Conservation (phyloP, 2,329 filamentous ascomycete species). For the Gaeumannomyces tritici region DNA sequence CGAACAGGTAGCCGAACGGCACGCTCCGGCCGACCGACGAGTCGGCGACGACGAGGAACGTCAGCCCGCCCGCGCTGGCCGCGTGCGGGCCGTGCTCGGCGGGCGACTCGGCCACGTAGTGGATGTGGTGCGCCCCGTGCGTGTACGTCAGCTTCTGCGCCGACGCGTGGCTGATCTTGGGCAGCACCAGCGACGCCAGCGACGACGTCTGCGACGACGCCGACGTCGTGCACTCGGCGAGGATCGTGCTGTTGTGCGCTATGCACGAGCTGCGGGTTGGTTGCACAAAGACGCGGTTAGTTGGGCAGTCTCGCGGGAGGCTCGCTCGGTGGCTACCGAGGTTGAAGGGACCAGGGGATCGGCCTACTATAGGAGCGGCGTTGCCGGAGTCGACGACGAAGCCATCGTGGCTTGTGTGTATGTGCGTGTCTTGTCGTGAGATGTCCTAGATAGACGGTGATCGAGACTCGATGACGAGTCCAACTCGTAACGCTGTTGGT, state of each 20-base stretch:
- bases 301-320: background rate
- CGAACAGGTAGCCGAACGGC: constrained; percentile 84
- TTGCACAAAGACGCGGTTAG: background rate
- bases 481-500: background rate
- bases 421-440: background rate
- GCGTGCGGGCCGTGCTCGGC: constrained; percentile 45
- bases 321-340: too few relatives aligned
- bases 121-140: constrained; percentile 84
- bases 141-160: constrained; percentile 91
- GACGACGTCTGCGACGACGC: constrained; percentile 73
- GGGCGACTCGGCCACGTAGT: constrained; percentile 84
- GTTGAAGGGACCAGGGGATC: too few relatives aligned
- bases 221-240: constrained; percentile 83
- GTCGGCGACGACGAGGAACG: constrained; percentile 84
- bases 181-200: constrained; percentile 86
- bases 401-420: constrained; percentile 46
- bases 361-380: constrained; percentile 64
- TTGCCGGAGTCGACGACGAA: constrained; percentile 58
- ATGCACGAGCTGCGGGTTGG: constrained; percentile 66
- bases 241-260: constrained; percentile 85
- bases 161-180: constrained; percentile 75
- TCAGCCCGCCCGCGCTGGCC: constrained; percentile 68
- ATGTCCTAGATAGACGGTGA: background rate
- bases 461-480: background rate
- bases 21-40: constrained; percentile 75